Evolutionary conservation across 176 grass and related monocot species (phyloP).

Genomic region (Calamus simplicifolius): DNA sequence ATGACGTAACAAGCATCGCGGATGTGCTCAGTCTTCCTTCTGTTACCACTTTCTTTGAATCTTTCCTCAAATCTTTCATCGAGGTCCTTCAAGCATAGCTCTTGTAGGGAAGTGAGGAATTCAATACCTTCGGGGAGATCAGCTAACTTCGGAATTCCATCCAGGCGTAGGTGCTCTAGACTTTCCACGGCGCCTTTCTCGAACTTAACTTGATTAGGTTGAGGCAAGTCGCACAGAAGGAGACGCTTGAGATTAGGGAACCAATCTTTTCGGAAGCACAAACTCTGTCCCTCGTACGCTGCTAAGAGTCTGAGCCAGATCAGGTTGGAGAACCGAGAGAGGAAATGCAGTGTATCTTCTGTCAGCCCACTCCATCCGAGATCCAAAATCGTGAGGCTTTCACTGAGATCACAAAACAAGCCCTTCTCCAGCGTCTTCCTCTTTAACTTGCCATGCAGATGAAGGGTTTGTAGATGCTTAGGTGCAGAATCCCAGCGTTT

Average conservation of each 20-base stretch:
- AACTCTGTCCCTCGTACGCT: neutral
- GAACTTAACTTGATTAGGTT: neutral
- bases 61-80: neutral
- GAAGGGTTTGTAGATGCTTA: conserved; percentile 21
- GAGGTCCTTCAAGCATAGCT: neutral
- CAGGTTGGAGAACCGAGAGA: conserved; percentile 28
- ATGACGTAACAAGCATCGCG: neutral
- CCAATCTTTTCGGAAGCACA: conserved; percentile 2
- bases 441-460: conserved; percentile 19
- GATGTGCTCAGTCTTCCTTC: neutral
- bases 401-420: conserved; percentile 9
- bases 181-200: neutral
- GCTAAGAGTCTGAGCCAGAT: neutral
- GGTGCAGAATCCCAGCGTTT: conserved; percentile 23
- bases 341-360: conserved; percentile 13
- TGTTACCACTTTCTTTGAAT: neutral
- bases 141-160: neutral
- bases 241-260: conserved; percentile 5
- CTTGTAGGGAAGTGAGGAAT: neutral
- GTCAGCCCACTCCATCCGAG: conserved; percentile 31
- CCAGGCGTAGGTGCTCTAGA: neutral
- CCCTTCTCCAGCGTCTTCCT: conserved; percentile 27
- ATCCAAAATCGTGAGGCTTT: neutral
- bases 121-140: conserved; percentile 2
- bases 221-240: neutral